Evolutionary conservation across 2,329 filamentous ascomycete species (phyloP), one percentile per base, ranked within the genome.

Genomic region (Hymenoscyphus fraxineus): DNA sequence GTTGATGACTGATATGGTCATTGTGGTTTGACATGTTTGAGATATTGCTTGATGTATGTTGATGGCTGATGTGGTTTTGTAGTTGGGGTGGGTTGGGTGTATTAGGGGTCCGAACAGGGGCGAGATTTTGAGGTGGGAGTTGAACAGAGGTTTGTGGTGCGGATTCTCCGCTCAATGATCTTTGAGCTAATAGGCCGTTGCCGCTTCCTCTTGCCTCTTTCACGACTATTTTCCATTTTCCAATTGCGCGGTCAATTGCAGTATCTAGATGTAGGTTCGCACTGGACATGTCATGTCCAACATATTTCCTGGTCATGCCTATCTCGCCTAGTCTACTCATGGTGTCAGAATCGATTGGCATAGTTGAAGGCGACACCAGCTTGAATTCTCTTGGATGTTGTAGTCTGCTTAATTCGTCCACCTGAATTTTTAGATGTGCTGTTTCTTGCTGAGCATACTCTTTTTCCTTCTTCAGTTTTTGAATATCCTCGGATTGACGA

Each of bases 301-400:
- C 72, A 3, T 71, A 71, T 35, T 74, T 74, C 9, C 74, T 74
- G 4, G 77, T 77, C 51, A 79, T 78, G 19, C 78, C 79, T 22
- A 80, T 71, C 61, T 85, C 82, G 31, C 80, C 78, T 35, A 84
- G 67, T 59, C 80, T 78, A 10, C 77, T 75, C 27, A 86, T 71
- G 16, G 85, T 67, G 3, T 82, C 78, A 35, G 80, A 77, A 60
- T 83, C 81, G 58, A 88, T 73, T 1, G 82, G 81, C 2, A 86
- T 75, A 0, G 82, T 85, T 6, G 78, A 76, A 0, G 86, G 85
- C 0, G 81, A 76, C 6, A 80, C 71, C 31, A 85, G 76, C 66
- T 80, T 83, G 71, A 83, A 87, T 71, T 88, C 86, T 27, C 82
- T 80, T 0, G 85, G 85, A 66, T 87, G 85, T 69, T 88, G 85